Conservation (phyloP, 768 basidiomycete species). For the Leccinum boreale region DNA sequence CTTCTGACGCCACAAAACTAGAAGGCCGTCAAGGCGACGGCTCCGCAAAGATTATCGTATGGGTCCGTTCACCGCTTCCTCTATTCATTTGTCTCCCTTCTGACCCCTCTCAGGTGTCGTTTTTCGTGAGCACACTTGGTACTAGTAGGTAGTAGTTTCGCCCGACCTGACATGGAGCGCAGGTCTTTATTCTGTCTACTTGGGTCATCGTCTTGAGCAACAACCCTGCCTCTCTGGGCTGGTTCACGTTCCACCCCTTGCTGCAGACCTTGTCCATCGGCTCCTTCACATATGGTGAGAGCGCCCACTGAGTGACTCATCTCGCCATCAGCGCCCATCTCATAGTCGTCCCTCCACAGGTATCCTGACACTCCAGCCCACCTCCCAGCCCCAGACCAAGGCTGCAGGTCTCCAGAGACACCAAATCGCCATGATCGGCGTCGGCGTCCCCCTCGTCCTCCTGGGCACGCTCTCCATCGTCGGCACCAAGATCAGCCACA, state of each 20-base stretch:
- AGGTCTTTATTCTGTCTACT: conserved; percentile 42
- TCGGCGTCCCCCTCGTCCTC: conserved; percentile 56
- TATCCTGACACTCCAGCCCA: conserved; percentile 73
- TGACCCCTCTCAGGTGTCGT: conserved; percentile 10
- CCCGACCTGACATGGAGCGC: neutral
- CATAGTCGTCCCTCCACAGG: conserved; percentile 37
- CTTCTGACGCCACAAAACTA: conserved; percentile 26
- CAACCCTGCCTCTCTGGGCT: conserved; percentile 44
- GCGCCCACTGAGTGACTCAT: neutral
- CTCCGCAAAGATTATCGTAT: conserved; percentile 31
- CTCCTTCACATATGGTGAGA: conserved; percentile 60
- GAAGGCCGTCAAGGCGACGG: conserved; percentile 41
- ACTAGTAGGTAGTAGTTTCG: neutral
- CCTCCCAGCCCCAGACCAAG: conserved; percentile 62
- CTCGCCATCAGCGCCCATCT: neutral
- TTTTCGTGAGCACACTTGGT: conserved; percentile 11
- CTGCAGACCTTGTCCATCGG: conserved; percentile 57
- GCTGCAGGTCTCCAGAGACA: conserved; percentile 67
- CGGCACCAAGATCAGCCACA: conserved; percentile 54
- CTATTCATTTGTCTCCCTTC: neutral
- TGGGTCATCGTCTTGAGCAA: conserved; percentile 47
- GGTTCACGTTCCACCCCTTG: conserved; percentile 67
- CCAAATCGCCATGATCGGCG: conserved; percentile 54
- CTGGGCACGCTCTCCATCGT: conserved; percentile 61
- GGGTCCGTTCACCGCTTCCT: conserved; percentile 32